Base-by-base conservation (phyloP, 768 basidiomycete species). In the Boletus rubroflammeus region DNA sequence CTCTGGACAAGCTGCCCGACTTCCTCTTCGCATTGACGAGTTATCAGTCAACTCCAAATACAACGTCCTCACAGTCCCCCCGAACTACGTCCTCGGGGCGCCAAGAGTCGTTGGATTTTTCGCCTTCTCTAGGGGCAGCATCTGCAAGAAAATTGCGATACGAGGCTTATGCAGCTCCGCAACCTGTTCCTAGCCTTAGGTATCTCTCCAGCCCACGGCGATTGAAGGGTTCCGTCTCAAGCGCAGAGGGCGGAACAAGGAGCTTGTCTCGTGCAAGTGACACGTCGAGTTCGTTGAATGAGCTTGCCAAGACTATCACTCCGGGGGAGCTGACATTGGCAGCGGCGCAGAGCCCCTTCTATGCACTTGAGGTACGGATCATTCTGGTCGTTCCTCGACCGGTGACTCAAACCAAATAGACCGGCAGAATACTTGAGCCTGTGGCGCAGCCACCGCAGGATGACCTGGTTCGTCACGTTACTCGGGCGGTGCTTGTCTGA, bases 121-220 rank as follows among this genome's bases (percentile, higher is more conserved):
- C 61, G 32, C 55, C 72, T 26, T 49, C 65, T 45, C 65, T 57
- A 35, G 62, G 68, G 42, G 63, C 65, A 17, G 62, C 66, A 34
- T 69, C 73, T n/a, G 57, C 72, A 14, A 76, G 70, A 57, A 81
- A 81, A 63, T 72, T 91, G 48, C 79, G 85, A 61, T 91, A 91
- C 61, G 73, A 78, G 14, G 84, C 88, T 29, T 90, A 90, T 63
- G 87, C 83, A 23, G 62, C 81, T 2, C 88, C 88, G 23, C 77
- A 74, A 51, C 74, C 76, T 15, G 69, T 76, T 11, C 72, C 75
- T n/a, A 76, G 80, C 36, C 68, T 81, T 14, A 70, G 76, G 43
- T 64, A 68, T 19, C 58, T 64, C 19, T 56, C 72, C 29, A 73
- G 72, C 52, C 62, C 64, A 40, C 59, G 60, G 45, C 67, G 51